phyloP scores from a whole-genome alignment of 306 rosid genomes.

The Vigna nakashimae region DNA sequence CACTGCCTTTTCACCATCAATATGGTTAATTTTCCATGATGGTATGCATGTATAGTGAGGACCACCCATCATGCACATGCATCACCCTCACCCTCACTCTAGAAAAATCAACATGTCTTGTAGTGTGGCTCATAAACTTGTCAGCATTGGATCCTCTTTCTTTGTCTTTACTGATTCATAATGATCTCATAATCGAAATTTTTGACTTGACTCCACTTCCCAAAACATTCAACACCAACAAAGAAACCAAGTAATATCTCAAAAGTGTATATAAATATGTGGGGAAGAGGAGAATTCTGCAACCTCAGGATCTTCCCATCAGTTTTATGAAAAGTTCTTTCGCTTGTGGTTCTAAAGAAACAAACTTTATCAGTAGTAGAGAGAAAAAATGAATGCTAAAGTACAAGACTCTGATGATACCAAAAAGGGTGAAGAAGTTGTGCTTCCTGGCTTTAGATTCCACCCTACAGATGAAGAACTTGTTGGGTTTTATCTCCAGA shows the following conservation, averaged over 20 bases:
- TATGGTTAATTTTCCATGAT: constrained; percentile 12
- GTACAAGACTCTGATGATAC: background rate
- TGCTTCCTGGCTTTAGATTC: constrained; percentile 91
- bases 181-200: constrained; percentile 42
- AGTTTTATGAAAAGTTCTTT: background rate
- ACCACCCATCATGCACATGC: background rate
- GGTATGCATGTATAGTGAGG: background rate
- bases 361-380: background rate
- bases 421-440: constrained; percentile 50
- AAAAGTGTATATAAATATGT: constrained; percentile 21
- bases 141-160: constrained; percentile 6
- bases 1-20: constrained; percentile 52
- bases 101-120: background rate
- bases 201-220: constrained; percentile 58
- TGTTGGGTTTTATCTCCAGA: constrained; percentile 75
- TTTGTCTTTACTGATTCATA: background rate
- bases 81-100: background rate
- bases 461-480: constrained; percentile 97
- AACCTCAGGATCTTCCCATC: background rate
- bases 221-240: constrained; percentile 31
- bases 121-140: constrained; percentile 40
- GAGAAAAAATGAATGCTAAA: constrained; percentile 46
- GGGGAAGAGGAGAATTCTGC: background rate
- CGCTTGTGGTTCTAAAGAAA: background rate
- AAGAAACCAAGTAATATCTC: constrained; percentile 7